Evolutionary conservation across 1,284 basidiomycete genomes (phyloP).

Genomic region (Blastosporella zonata): DNA sequence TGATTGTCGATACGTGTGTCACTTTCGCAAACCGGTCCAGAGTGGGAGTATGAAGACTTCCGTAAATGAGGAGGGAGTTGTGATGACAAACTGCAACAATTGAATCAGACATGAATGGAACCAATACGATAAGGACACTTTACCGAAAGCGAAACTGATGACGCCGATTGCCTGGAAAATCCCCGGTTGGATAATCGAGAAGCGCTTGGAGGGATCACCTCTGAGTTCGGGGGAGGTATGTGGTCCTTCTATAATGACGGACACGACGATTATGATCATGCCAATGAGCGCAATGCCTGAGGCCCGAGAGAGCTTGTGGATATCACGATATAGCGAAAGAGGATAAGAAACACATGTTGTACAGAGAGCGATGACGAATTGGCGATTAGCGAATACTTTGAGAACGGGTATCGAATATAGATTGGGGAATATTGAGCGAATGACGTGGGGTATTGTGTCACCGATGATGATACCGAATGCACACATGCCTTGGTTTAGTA

Average conservation of each 20-base stretch:
- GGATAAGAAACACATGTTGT: slow-evolving; percentile 92
- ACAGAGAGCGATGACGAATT: slow-evolving; percentile 85
- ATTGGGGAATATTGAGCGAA: slow-evolving; percentile 83
- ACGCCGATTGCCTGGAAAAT: slow-evolving; percentile 93
- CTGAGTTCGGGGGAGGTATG: slow-evolving; percentile 77
- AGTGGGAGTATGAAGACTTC: slow-evolving; percentile 88
- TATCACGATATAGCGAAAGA: slow-evolving; percentile 93
- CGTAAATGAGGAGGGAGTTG: slow-evolving; percentile 93
- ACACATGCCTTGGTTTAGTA: slow-evolving; percentile 71
- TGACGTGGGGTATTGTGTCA: slow-evolving; percentile 95
- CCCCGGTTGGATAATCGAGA: slow-evolving; percentile 72
- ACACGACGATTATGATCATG: slow-evolving; percentile 91
- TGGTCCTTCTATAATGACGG: slow-evolving; percentile 85
- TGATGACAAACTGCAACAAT: slow-evolving; percentile 73
- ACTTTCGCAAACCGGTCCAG: slow-evolving; percentile 92
- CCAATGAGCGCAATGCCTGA: slow-evolving; percentile 87
- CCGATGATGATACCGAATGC: slow-evolving; percentile 95
- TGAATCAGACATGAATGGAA: neutral
- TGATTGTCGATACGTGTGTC: slow-evolving; percentile 85
- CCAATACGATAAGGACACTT: neutral
- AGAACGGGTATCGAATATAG: slow-evolving; percentile 69
- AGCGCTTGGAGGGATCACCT: slow-evolving; percentile 70
- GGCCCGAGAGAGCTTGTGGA: slow-evolving; percentile 93
- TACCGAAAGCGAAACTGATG: slow-evolving; percentile 87
- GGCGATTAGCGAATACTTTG: slow-evolving; percentile 78